Evolutionary conservation across 179 eudicot species (phyloP), one percentile per base, ranked within the genome.

Genomic region (Heliamphora pulchella): DNA sequence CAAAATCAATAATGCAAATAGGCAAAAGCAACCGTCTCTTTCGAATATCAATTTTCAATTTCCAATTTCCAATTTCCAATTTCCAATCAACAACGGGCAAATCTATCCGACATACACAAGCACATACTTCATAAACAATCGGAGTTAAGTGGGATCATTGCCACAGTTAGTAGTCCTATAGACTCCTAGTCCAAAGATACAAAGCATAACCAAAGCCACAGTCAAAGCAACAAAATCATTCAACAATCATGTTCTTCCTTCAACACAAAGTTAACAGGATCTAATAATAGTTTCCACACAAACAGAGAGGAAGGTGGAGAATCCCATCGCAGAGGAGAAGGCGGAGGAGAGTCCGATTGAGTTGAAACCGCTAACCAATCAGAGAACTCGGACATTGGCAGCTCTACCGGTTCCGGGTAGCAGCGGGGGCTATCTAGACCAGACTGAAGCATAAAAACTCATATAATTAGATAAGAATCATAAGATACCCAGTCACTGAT

Each of bases 371-470:
- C 43, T 46, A 76, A 81, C 88, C 81, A 79, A 67, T 84, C 86
- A 63, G 46, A 58, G 66, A 86, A 83, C 74, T 83, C 83, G 3
- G 83, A 76, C 84, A 86, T 76, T 13, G 83, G 64, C 70, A 86
- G n/a, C 80, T 86, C 88, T 22, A 66, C 74, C n/a, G 76, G 80
- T 77, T 82, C 81, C 53, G 85, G 80, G 80, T 80, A 80, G 78
- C 64, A 78, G 44, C 55, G 65, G 5, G 64, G 80, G 82, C 78
- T 74, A 50, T 62, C 80, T 54, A 71, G 81, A 53, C 78, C 78
- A 74, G 31, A 77, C 87, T 85, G 69, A 1, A 81, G 20, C 51
- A 61, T 62, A 69, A 31, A 48, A 54, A 67, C 57, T 18, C 31
- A 71, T 51, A 5, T 17, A 6, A 75, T 11, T 31, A 18, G 41